phyloP scores from a whole-genome alignment of 2,329 filamentous ascomycete species.

The Sphaceloma murrayae region DNA sequence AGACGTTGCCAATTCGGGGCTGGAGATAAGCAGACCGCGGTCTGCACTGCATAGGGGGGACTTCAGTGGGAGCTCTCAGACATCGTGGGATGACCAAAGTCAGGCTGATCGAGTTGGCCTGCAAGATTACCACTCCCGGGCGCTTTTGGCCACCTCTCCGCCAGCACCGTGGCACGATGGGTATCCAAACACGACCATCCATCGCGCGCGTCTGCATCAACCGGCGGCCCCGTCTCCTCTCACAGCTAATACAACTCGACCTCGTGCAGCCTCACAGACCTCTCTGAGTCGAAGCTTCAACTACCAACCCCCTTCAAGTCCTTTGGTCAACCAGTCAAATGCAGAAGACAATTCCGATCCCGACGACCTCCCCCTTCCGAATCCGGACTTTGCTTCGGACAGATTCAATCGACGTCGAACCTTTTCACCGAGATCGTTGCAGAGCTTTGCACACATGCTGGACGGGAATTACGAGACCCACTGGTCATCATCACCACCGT shows the following conservation, averaged over 20 bases:
- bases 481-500: slow-evolving; percentile 27
- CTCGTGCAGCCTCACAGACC: slow-evolving; percentile 43
- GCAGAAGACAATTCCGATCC: slow-evolving; percentile 61
- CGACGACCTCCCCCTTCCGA: slow-evolving; percentile 33
- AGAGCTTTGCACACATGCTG: slow-evolving; percentile 33
- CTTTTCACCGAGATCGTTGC: slow-evolving; percentile 53
- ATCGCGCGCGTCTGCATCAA: slow-evolving; percentile 18
- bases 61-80: slow-evolving; percentile 42
- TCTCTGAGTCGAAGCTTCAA: slow-evolving; percentile 71
- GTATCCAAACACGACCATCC: slow-evolving; percentile 32
- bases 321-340: slow-evolving; percentile 78
- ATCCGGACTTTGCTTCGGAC: slow-evolving; percentile 27
- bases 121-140: slow-evolving; percentile 4
- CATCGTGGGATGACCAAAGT: slow-evolving; percentile 17
- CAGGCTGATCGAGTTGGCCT: too few species aligned
- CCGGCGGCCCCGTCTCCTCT: slow-evolving; percentile 19
- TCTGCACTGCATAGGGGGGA: slow-evolving; percentile 60
- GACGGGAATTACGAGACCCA: slow-evolving; percentile 1
- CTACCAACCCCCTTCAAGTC: slow-evolving; percentile 82
- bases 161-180: slow-evolving; percentile 48
- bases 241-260: slow-evolving; percentile 34
- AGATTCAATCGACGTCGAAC: slow-evolving; percentile 51
- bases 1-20: slow-evolving; percentile 27
- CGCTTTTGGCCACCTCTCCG: slow-evolving; percentile 40
- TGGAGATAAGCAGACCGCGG: slow-evolving; percentile 67